Base-by-base conservation (phyloP, 2,329 filamentous ascomycete species). In the Cordyceps cicadae region DNA sequence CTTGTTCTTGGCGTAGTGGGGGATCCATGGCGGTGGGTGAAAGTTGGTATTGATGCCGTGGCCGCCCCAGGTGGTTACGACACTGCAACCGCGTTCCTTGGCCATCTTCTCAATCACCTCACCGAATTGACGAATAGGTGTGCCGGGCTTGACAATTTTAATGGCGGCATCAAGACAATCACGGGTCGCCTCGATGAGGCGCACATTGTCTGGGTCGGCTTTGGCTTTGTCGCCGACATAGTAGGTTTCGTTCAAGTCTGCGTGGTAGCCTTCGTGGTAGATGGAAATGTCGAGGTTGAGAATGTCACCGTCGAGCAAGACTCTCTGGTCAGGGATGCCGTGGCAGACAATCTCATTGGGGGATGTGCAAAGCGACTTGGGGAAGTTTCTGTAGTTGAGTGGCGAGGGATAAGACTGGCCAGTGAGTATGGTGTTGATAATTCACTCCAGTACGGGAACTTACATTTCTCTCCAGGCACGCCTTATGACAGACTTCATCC, bases 1-100 rank as follows among this genome's bases (percentile, higher is more conserved):
- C 83, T 97, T 99, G 77, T 97, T 99, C 81, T 96, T 97, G 61
- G 88, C 93, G 70, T 99, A 99, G 75, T 99, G 94, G 8, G 94
- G 94, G 57, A 99, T 87, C 71, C 95, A 97, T 1, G 94, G 94
- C 24, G 92, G 86, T 72, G 87, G 89, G 75, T 99, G 94, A 81
- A 99, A 99, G 49, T 96, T 80, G 64, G 86, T 88, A 76, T 97
- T 96, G 76, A 97, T 89, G 65, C 93, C 94, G 71, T 99, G 94
- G 21, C 94, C 94, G 70, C 93, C 96, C 74, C 97, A 99, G 2
- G 92, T 93, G 74, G 92, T 88, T 71, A 99, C 92, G 21, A 97
- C 92, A 68, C 89, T 92, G 80, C 93, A 97, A 68, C 87, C 83
- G 67, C 84, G 83, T 65, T 81, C 80, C 78, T 96, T 97, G 67